These are phyloP conservation scores for Stropharia rugosoannulata DNA, from an alignment of 768 basidiomycete genomes.

Conservation along the genomic window DNA sequence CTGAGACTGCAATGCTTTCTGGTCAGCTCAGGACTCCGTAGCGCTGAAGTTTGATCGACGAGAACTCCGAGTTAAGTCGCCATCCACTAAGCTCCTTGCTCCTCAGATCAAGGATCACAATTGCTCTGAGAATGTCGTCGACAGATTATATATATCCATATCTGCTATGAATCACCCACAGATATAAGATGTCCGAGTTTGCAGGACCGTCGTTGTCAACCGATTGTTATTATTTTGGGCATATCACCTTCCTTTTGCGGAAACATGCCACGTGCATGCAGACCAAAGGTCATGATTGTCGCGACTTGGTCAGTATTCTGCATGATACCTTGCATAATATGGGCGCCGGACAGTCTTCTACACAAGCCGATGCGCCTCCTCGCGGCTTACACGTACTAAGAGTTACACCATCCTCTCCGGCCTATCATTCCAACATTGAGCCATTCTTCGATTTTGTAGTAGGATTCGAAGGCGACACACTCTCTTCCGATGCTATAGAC, in stretches of 20 bases:
- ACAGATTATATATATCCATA: no score
- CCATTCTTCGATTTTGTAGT: conserved; percentile 98
- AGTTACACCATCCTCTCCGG: conserved; percentile 87
- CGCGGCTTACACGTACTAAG: conserved; percentile 85
- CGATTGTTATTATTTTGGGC: neutral
- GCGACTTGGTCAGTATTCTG: neutral
- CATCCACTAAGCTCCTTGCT: no score
- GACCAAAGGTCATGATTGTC: neutral
- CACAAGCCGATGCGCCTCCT: conserved; percentile 45
- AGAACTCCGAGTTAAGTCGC: no score
- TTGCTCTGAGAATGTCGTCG: no score
- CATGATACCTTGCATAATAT: conserved; percentile 31
- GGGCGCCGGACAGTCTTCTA: conserved; percentile 76
- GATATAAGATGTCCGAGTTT: no score
- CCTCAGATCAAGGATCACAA: no score
- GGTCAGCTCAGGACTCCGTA: no score
- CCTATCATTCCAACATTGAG: conserved; percentile 80
- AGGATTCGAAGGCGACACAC: conserved; percentile 76
- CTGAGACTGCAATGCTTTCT: no score
- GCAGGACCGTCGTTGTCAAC: no score
- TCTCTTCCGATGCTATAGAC: conserved; percentile 56
- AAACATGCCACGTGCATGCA: neutral
- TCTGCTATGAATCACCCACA: no score
- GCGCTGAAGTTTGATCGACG: no score
- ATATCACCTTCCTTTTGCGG: neutral